Percentiles rank a stretch among this genome's conserved stretches.
These are phyloP conservation scores for Globisporangium uncinulatum DNA, from an alignment of 352 stramenopile species.

Conservation along the genomic window DNA sequence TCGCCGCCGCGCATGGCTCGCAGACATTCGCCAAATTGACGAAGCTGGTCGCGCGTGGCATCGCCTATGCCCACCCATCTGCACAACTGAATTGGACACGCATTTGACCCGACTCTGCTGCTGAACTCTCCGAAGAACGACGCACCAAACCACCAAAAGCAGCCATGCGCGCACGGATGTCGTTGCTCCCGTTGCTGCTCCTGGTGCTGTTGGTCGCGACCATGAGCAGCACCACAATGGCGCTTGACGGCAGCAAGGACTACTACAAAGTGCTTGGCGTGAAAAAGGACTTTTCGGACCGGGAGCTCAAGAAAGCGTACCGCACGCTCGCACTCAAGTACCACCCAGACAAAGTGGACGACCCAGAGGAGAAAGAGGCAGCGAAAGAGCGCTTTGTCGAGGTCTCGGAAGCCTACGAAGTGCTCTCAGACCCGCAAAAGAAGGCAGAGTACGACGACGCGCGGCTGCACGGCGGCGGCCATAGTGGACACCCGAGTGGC, in stretches of 20 bases:
- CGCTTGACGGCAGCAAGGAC: conserved; percentile 68
- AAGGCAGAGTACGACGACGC: conserved; percentile 88
- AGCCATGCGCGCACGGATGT: conserved; percentile 4
- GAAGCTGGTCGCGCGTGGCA: background rate
- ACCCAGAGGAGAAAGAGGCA: conserved; percentile 71
- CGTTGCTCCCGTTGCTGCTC: conserved; percentile 21
- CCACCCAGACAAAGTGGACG: conserved; percentile 86
- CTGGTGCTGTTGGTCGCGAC: conserved; percentile 17
- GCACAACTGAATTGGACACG: conserved; percentile 13
- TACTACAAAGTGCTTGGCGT: conserved; percentile 85
- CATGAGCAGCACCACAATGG: conserved; percentile 2
- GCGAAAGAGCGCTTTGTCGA: conserved; percentile 92
- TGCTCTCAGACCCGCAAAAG: conserved; percentile 88
- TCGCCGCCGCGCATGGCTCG: too few relatives aligned
- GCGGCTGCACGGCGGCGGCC: conserved; percentile 28
- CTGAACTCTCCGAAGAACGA: background rate
- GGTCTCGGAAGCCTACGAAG: conserved; percentile 90
- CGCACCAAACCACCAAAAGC: background rate
- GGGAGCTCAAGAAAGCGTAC: conserved; percentile 85
- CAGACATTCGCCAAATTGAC: background rate
- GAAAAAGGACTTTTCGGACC: conserved; percentile 60
- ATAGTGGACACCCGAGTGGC: conserved; percentile 2
- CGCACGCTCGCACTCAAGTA: conserved; percentile 86
- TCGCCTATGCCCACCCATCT: background rate
- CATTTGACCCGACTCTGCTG: background rate